Evolutionary conservation across 176 grass and related monocot genomes (phyloP), one percentile per base, ranked within the genome.

Genomic region (Olyra latifolia): DNA sequence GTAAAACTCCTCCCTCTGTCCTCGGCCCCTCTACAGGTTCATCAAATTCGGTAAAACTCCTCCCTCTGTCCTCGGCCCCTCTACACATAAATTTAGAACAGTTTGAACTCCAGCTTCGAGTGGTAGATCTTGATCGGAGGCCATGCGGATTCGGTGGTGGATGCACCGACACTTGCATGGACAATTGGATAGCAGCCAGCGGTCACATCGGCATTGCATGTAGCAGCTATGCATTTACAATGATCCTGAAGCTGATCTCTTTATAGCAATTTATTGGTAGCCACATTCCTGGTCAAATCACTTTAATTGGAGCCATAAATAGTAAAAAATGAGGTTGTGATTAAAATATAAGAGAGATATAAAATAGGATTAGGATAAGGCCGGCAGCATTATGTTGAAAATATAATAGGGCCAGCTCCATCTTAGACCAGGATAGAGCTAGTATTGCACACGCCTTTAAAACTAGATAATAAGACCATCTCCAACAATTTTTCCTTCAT

Each of bases 71-170:
- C 59, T 39, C 16, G 16, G 66, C 29, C 11, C 56, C 13, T 41
- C 20, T 22, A 14, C n/a, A 8, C 10, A 13, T 50, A 50, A 23
- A 32, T 62, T 61, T 12, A 17, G 6, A 82, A 39, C 64, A 61
- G 20, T 2, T 68, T 15, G 66, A 63, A 12, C 35, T 41, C 29
- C 17, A n/a, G 19, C 12, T 67, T 47, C 42, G 32, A 35, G 32
- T 35, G 15, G 9, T n/a, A 3, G 19, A 41, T 75, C 42, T 58
- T 56, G 60, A 42, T 35, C 11, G 23, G 50, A 39, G 68, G 23
- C 80, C 11, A 55, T 56, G 47, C 49, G 20, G 66, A 66, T 78
- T 45, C 73, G 67, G 46, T 64, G 74, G 30, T 71, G 55, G 32
- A 85, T 55, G 47, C 46, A 85, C 44, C 43, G 9, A 40, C 72